A percentile compares a stretch with the other conserved stretches of the same genome.
Evolutionary conservation across 768 basidiomycete species (phyloP).

Genomic region (Mycena metata): DNA sequence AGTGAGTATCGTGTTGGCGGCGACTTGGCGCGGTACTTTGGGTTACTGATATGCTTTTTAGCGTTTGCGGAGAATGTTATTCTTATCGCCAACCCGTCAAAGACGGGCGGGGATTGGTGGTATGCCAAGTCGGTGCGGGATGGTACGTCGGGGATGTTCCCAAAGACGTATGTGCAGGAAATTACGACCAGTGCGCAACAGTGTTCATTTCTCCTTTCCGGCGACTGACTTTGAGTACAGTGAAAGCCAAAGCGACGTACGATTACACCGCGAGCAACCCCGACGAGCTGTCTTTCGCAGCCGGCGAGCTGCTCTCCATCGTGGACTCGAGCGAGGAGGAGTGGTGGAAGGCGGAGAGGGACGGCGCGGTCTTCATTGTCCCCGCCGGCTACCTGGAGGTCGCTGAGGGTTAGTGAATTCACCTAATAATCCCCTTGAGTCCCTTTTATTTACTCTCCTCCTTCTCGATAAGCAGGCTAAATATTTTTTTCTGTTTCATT

Average conservation of each 20-base stretch:
- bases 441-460: constrained; percentile 66
- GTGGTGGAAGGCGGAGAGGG: constrained; percentile 97
- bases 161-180: constrained; percentile 87
- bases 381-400: constrained; percentile 93
- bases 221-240: constrained; percentile 48
- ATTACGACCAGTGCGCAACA: constrained; percentile 71
- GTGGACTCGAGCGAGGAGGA: constrained; percentile 87
- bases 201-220: background rate
- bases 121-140: constrained; percentile 78
- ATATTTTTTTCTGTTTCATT: constrained; percentile 73
- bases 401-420: constrained; percentile 88
- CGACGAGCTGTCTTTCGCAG: constrained; percentile 89
- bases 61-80: constrained; percentile 87
- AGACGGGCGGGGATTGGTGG: constrained; percentile 93
- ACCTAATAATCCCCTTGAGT: constrained; percentile 63
- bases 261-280: constrained; percentile 75
- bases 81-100: constrained; percentile 87
- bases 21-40: constrained; percentile 21
- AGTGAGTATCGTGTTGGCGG: constrained; percentile 60
- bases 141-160: constrained; percentile 89
- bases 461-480: constrained; percentile 80
- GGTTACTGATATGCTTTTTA: constrained; percentile 45
- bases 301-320: constrained; percentile 83
- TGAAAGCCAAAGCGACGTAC: constrained; percentile 85
- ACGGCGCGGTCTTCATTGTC: constrained; percentile 88